Evolutionary conservation across 208 protist genomes (phyloP).

Genomic region (Blastocrithidia nonstop): DNA sequence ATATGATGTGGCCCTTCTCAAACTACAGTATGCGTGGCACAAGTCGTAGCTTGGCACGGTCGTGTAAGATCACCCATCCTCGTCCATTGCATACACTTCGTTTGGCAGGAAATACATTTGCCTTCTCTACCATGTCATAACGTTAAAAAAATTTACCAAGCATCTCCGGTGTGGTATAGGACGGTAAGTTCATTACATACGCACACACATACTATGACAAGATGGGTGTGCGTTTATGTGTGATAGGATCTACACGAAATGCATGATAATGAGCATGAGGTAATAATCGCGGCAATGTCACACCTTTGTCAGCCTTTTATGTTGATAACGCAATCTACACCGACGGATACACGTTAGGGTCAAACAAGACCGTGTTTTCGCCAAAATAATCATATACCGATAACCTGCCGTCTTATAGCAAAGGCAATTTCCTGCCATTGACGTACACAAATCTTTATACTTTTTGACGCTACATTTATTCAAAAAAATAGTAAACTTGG

Average conservation of each 20-base stretch:
- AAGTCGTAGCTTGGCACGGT: constrained; percentile 25
- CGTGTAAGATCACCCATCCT: constrained; percentile 58
- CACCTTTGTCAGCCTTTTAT: constrained; percentile 19
- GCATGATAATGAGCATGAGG: constrained; percentile 55
- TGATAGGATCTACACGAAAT: no score
- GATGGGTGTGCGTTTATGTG: no score
- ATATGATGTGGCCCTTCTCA: constrained; percentile 42
- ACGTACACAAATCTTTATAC: constrained; percentile 35
- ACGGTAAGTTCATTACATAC: constrained; percentile 56
- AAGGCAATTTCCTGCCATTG: constrained; percentile 33
- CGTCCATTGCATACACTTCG: constrained; percentile 36
- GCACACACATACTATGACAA: constrained; percentile 25
- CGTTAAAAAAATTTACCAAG: constrained; percentile 59
- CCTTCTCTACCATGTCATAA: constrained; percentile 55
- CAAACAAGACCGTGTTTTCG: constrained; percentile 43
- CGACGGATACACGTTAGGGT: constrained; percentile 33
- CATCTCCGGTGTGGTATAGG: constrained; percentile 49
- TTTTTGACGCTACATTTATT: neutral
- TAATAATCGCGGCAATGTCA: constrained; percentile 45
- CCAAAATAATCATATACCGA: constrained; percentile 41
- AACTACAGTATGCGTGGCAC: constrained; percentile 53
- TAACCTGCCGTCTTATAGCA: constrained; percentile 63
- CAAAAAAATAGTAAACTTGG: neutral
- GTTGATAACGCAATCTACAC: constrained; percentile 35
- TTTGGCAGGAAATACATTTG: constrained; percentile 22